These are phyloP conservation scores for Leishmania mexicana DNA, from an alignment of 208 protist species.

Conservation along the genomic window DNA sequence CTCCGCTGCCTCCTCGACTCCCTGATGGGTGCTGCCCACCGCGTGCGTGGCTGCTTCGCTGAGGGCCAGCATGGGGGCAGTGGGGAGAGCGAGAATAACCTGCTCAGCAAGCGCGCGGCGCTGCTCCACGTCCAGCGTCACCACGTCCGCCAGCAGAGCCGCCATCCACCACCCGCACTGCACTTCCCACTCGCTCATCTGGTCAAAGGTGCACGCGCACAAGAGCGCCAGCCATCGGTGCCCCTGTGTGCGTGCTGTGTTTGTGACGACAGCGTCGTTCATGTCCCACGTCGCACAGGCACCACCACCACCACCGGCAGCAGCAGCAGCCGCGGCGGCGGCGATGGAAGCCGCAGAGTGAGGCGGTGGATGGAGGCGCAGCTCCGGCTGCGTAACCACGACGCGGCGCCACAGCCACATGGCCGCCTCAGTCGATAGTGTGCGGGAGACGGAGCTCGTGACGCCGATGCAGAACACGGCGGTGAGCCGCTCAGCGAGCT, in stretches of 20 bases:
- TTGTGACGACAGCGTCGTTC: slow-evolving; percentile 38
- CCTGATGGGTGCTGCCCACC: background rate
- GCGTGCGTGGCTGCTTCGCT: slow-evolving; percentile 3
- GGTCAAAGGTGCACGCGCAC: slow-evolving; percentile 42
- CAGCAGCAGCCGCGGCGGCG: background rate
- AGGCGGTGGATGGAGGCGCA: slow-evolving; percentile 5
- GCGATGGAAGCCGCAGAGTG: background rate
- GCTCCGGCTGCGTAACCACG: slow-evolving; percentile 45
- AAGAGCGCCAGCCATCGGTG: slow-evolving; percentile 57
- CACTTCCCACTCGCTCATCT: slow-evolving; percentile 25
- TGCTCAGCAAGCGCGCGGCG: slow-evolving; percentile 42
- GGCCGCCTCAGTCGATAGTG: slow-evolving; percentile 45
- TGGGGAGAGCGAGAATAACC: slow-evolving; percentile 57
- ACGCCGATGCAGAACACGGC: slow-evolving; percentile 46
- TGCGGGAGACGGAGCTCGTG: slow-evolving; percentile 16
- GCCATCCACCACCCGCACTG: slow-evolving; percentile 63
- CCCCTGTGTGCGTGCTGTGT: slow-evolving; percentile 47
- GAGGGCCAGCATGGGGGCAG: slow-evolving; percentile 16
- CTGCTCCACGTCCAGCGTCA: slow-evolving; percentile 35
- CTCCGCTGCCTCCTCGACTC: background rate
- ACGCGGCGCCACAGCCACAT: slow-evolving; percentile 50
- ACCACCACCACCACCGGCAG: too few relatives aligned
- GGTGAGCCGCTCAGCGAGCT: slow-evolving; percentile 37
- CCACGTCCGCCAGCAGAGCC: slow-evolving; percentile 55
- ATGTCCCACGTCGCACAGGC: slow-evolving; percentile 8